Conservation (phyloP, 2,329 filamentous ascomycete species). For the Cryphonectria japonica region DNA sequence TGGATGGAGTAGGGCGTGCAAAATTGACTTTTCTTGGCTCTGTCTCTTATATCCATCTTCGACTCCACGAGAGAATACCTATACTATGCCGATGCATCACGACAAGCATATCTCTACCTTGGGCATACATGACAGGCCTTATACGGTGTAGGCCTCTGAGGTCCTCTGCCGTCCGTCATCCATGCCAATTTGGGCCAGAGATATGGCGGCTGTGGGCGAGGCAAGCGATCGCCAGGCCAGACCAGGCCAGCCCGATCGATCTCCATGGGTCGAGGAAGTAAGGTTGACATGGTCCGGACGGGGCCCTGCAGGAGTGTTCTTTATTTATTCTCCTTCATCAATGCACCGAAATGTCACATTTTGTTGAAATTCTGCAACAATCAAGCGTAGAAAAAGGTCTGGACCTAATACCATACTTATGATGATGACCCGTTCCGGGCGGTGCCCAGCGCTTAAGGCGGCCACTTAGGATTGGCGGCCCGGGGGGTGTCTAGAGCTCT, state of each 20-base stretch:
- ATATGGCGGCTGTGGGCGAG: neutral
- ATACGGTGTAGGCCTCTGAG: neutral
- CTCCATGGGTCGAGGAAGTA: neutral
- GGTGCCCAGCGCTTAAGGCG: slow-evolving; percentile 7
- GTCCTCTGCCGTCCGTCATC: neutral
- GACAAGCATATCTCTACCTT: neutral
- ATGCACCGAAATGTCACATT: neutral
- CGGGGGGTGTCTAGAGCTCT: neutral
- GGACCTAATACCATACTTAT: neutral
- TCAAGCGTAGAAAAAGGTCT: neutral
- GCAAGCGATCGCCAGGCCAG: neutral
- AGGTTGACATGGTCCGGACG: neutral
- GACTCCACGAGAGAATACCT: neutral
- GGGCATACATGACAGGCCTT: neutral
- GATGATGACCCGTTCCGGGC: neutral
- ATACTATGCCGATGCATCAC: neutral
- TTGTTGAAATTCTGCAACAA: neutral
- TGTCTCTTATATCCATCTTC: neutral
- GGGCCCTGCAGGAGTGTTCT: too few species aligned
- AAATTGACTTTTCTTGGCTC: slow-evolving; percentile 7
- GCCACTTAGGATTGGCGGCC: slow-evolving; percentile 4
- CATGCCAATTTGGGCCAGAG: neutral
- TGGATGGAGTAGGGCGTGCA: slow-evolving; percentile 12
- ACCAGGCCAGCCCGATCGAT: neutral
- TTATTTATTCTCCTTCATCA: neutral